Evolutionary conservation across 257 asterid genomes (phyloP), one percentile per base, ranked within the genome.

Genomic region (Cordia subcordata): DNA sequence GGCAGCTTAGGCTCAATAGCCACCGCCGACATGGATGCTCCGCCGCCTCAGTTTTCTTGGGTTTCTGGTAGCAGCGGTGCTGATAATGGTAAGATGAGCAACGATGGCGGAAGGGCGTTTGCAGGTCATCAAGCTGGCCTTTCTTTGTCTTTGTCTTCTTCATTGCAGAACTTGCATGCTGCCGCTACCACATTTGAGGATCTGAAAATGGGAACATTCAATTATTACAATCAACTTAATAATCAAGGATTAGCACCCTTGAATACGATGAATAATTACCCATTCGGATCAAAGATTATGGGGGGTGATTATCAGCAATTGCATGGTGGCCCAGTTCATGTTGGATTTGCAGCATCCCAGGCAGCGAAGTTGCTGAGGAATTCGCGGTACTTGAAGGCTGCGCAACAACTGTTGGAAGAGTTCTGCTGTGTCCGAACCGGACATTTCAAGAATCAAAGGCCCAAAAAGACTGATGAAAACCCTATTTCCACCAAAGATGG

Each of bases 391-490:
- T 46, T 73, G 65, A 83, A 68, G 66, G 75, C 87, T 17, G 77
- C 85, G 0, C 88, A 86, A 54, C 89, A 86, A 62, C 61, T 89
- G 63, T 46, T 86, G 45, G 81, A 74, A 22, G 95, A 89, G 57
- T 82, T 89, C 33, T 89, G 96, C 79, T 82, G 83, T 27, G 94
- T 86, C 3, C 85, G 85, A 17, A 81, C 75, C 49, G 96, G 86
- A 50, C 74, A 77, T 18, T 55, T 77, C 57, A 75, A 60, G 65
- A 70, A 62, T 2, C 58, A 72, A 33, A 82, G 46, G 17, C n/a
- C 46, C 12, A 81, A 68, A 50, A 68, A 59, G 17, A 68, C 49
- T 15, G 79, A 69, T 0, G 78, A 57, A 82, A 86, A 82, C 94
- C 95, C 94, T 86, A 88, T 17, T n/a, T 44, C 75, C 16, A 33